phyloP scores from a whole-genome alignment of 1,139 yeast genomes.

The Suhomyces chickasaworum region DNA sequence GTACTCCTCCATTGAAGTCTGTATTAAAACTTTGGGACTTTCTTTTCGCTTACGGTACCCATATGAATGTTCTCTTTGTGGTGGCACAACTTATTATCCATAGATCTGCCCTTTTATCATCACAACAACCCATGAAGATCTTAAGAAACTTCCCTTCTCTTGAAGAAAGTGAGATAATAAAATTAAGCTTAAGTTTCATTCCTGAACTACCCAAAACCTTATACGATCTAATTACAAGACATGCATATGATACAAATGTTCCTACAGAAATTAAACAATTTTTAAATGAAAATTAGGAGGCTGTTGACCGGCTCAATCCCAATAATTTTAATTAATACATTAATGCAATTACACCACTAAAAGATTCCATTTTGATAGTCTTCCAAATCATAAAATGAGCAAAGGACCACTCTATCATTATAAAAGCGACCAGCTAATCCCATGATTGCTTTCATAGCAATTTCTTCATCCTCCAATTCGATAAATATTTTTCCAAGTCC shows the following conservation, averaged over 20 bases:
- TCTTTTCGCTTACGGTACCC: conserved; percentile 87
- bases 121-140: conserved; percentile 72
- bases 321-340: background rate
- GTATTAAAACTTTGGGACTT: conserved; percentile 87
- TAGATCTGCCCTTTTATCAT: conserved; percentile 58
- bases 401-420: conserved; percentile 69
- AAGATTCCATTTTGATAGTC: conserved; percentile 48
- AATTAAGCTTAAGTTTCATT: conserved; percentile 77
- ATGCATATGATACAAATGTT: conserved; percentile 62
- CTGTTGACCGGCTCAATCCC: conserved; percentile 4
- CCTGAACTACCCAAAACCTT: conserved; percentile 71
- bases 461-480: conserved; percentile 55
- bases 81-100: conserved; percentile 81
- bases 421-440: conserved; percentile 70
- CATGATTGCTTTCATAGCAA: conserved; percentile 59
- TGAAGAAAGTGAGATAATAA: conserved; percentile 74
- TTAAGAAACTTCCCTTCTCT: conserved; percentile 73
- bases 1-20: conserved; percentile 82
- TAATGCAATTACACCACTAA: conserved; percentile 10
- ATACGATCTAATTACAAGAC: conserved; percentile 70
- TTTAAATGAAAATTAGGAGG: conserved; percentile 5
- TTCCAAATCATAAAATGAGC: conserved; percentile 61
- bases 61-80: conserved; percentile 79
- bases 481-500: conserved; percentile 77
- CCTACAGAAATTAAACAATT: conserved; percentile 39